These are phyloP conservation scores for Syncephalis plumigaleata DNA, from an alignment of 371 early-diverging fungal genomes.

Conservation along the genomic window DNA sequence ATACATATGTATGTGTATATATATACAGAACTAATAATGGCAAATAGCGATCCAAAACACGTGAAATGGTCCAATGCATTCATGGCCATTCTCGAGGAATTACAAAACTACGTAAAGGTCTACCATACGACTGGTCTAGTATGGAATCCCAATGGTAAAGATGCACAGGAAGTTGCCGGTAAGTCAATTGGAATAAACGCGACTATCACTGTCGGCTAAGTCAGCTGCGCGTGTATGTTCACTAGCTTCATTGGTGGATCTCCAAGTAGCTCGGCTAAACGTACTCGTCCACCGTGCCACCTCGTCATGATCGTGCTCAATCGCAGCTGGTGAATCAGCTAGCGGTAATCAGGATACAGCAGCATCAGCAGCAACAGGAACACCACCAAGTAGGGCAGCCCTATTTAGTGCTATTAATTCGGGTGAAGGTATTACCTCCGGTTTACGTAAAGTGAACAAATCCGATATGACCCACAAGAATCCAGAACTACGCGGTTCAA, in stretches of 20 bases:
- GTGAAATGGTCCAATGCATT: conserved; percentile 70
- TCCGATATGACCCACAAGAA: conserved; percentile 95
- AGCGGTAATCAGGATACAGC: conserved; percentile 1
- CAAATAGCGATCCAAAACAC: conserved; percentile 50
- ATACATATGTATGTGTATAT: neutral
- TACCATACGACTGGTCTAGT: conserved; percentile 75
- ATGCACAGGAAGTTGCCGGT: conserved; percentile 4
- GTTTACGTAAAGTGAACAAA: conserved; percentile 84
- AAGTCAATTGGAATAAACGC: neutral
- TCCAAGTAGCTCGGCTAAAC: conserved; percentile 36
- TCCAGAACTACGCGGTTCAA: conserved; percentile 63
- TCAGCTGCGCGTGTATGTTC: neutral
- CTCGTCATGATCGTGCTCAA: conserved; percentile 16
- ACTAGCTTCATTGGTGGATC: conserved; percentile 26
- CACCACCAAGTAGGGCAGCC: conserved; percentile 31
- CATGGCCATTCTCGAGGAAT: conserved; percentile 41
- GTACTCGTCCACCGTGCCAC: conserved; percentile 52
- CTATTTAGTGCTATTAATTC: conserved; percentile 81
- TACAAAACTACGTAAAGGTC: conserved; percentile 73
- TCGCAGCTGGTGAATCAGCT: conserved; percentile 3
- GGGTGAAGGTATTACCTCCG: conserved; percentile 58
- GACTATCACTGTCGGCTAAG: neutral
- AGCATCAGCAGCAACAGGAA: no score
- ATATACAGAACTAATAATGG: neutral
- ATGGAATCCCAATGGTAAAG: conserved; percentile 66